Evolutionary conservation across 108 stramenopile species (phyloP).

Genomic region (Skeletonema menzelii): DNA sequence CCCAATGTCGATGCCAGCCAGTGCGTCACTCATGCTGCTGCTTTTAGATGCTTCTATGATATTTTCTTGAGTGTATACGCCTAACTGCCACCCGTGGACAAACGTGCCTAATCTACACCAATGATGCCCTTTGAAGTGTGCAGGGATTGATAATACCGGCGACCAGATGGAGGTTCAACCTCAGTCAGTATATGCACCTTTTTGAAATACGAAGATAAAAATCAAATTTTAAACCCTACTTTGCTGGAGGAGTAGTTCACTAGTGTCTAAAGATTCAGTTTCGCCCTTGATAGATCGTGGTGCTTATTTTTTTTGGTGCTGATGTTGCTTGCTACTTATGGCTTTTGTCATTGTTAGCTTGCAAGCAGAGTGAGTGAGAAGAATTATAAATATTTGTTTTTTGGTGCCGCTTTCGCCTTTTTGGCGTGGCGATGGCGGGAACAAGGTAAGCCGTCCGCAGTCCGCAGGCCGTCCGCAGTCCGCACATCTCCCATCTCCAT

Average conservation of each 20-base stretch:
- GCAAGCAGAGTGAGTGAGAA: too few relatives aligned
- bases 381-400: too few relatives aligned
- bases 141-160: not conserved
- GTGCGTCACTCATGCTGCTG: slow-evolving; percentile 1
- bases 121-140: not conserved
- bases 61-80: not conserved
- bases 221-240: not conserved
- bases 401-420: too few relatives aligned
- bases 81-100: not conserved
- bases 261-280: too few relatives aligned
- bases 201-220: not conserved
- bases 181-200: not conserved
- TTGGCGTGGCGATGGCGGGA: too few relatives aligned
- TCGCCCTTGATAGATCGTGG: not conserved
- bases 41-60: not conserved
- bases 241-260: too few relatives aligned
- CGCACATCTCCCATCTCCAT: too few relatives aligned
- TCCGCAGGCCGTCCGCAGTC: too few relatives aligned
- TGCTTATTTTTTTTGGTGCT: too few relatives aligned
- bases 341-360: not conserved
- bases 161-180: not conserved
- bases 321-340: too few relatives aligned
- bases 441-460: too few relatives aligned
- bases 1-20: slow-evolving; percentile 62
- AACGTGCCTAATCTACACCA: not conserved